A percentile compares a stretch with the other conserved stretches of the same genome.
Evolutionary conservation across 108 stramenopile genomes (phyloP).

Genomic region (Schizochytrium sp.): DNA sequence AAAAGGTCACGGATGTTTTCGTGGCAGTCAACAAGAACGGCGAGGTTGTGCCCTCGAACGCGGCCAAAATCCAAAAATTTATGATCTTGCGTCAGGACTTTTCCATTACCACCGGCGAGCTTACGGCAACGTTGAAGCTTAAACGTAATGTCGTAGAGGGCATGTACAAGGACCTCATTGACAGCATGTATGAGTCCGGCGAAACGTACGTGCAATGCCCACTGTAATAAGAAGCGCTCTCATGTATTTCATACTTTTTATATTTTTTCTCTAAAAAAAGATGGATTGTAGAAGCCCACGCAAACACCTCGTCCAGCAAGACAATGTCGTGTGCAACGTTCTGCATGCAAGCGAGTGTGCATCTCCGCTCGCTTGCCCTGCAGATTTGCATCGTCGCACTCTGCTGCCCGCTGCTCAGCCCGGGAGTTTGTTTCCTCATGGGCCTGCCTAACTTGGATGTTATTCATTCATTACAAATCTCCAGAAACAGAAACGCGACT

Average conservation of each 20-base stretch:
- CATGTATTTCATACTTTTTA: not conserved
- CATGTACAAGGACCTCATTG: constrained; percentile 47
- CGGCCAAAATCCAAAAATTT: constrained; percentile 59
- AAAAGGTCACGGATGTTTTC: not conserved
- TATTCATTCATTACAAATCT: too few species aligned
- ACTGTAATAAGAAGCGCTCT: not conserved
- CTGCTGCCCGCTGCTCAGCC: too few species aligned
- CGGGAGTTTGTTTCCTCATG: too few species aligned
- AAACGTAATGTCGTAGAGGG: constrained; percentile 55
- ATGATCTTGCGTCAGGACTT: constrained; percentile 49
- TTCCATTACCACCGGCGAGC: constrained; percentile 55
- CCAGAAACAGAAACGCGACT: too few species aligned
- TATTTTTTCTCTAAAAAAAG: not conserved
- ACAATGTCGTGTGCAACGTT: too few species aligned
- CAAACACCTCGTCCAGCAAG: too few species aligned
- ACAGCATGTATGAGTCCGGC: constrained; percentile 27
- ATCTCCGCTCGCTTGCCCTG: too few species aligned
- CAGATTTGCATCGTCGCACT: too few species aligned
- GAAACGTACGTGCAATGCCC: not conserved
- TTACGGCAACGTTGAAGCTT: constrained; percentile 69
- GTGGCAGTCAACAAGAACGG: not conserved
- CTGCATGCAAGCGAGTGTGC: too few species aligned
- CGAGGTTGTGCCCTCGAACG: constrained; percentile 45
- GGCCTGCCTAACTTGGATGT: too few species aligned
- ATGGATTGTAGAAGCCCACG: too few species aligned